A percentile compares a stretch with the other conserved stretches of the same genome.
Conservation (phyloP, 2,329 filamentous ascomycete genomes). For the Grosmannia clavigera region DNA sequence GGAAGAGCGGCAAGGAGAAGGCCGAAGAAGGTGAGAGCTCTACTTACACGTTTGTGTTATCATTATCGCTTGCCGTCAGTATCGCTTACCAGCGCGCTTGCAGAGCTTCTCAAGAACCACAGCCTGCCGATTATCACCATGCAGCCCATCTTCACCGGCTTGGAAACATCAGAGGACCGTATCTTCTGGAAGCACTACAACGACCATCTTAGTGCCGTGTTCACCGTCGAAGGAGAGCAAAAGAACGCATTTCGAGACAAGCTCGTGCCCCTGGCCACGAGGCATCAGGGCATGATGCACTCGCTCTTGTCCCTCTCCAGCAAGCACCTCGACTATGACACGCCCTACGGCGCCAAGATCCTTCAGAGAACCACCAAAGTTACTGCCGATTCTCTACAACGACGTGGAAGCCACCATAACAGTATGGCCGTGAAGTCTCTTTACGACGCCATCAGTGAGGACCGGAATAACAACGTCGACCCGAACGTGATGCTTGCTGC, state of each 20-base stretch:
- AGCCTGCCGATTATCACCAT: slow-evolving; percentile 41
- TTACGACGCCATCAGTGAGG: slow-evolving; percentile 30
- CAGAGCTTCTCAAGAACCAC: slow-evolving; percentile 37
- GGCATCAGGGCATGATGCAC: slow-evolving; percentile 78
- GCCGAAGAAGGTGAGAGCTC: slow-evolving; percentile 49
- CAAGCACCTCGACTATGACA: slow-evolving; percentile 55
- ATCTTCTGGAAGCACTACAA: slow-evolving; percentile 78
- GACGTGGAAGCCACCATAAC: slow-evolving; percentile 43
- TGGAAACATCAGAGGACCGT: slow-evolving; percentile 69
- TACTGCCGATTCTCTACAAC: slow-evolving; percentile 31
- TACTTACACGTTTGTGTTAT: neutral
- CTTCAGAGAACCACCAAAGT: slow-evolving; percentile 37
- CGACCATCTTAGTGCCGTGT: slow-evolving; percentile 62
- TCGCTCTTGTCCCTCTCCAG: slow-evolving; percentile 75
- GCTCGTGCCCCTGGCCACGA: slow-evolving; percentile 67
- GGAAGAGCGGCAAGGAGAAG: slow-evolving; percentile 74
- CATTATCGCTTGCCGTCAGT: too few species aligned
- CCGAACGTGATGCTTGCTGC: slow-evolving; percentile 37
- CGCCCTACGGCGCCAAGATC: slow-evolving; percentile 41
- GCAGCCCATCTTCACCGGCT: slow-evolving; percentile 61
- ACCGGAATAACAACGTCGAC: slow-evolving; percentile 22
- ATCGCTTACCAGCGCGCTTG: too few species aligned
- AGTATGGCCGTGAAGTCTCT: slow-evolving; percentile 37
- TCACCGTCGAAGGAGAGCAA: slow-evolving; percentile 70
- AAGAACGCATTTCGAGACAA: slow-evolving; percentile 80